Evolutionary conservation across 2,329 filamentous ascomycete species (phyloP).

Genomic region (Ascochyta lentis): DNA sequence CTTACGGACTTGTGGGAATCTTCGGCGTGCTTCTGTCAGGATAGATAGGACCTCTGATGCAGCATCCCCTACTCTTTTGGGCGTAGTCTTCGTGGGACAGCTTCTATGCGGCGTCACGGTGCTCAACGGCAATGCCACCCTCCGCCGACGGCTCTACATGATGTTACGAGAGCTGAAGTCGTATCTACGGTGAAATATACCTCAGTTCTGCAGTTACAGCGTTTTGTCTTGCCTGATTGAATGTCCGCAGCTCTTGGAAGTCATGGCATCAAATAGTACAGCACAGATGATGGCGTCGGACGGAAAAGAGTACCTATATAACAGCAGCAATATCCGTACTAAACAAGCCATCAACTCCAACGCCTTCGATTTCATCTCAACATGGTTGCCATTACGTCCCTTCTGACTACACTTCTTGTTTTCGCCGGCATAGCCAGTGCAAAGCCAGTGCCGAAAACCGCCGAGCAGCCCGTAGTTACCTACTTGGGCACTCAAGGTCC

Average conservation of each 20-base stretch:
- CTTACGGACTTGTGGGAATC: background rate
- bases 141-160: slow-evolving; percentile 14
- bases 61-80: background rate
- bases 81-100: slow-evolving; percentile 7
- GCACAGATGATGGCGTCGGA: too few species aligned
- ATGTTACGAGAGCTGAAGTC: slow-evolving; percentile 19
- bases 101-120: background rate
- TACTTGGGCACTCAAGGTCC: slow-evolving; percentile 42
- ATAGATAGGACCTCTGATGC: slow-evolving; percentile 9
- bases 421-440: slow-evolving; percentile 24
- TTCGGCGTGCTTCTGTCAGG: slow-evolving; percentile 9
- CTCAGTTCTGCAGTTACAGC: too few species aligned
- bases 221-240: background rate
- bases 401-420: slow-evolving; percentile 28
- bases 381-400: slow-evolving; percentile 33
- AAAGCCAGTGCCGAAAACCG: slow-evolving; percentile 29
- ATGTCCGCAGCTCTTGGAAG: slow-evolving; percentile 23
- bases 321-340: background rate
- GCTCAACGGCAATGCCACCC: background rate
- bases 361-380: background rate
- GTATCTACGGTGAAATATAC: slow-evolving; percentile 1
- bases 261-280: slow-evolving; percentile 14
- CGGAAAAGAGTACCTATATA: background rate
- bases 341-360: too few species aligned
- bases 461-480: slow-evolving; percentile 36